Evolutionary conservation across 2,329 filamentous ascomycete genomes (phyloP).

Genomic region (Diplodia mutila): DNA sequence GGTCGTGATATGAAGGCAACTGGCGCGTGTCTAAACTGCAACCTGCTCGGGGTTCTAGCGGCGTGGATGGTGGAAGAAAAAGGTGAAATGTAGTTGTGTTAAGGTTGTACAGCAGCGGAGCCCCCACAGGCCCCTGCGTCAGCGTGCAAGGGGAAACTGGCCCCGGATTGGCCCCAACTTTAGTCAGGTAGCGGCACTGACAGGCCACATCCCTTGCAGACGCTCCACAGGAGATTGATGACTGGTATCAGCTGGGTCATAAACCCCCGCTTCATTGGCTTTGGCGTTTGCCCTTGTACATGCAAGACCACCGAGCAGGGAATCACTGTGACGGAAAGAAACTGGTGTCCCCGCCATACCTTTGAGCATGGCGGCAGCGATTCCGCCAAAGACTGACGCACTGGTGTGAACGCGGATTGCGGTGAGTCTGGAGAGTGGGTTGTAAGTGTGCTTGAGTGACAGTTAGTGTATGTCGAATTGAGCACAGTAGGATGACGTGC

Average conservation of each 20-base stretch:
- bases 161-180: neutral
- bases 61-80: neutral
- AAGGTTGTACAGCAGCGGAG: neutral
- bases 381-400: neutral
- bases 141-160: neutral
- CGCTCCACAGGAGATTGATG: neutral
- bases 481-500: neutral
- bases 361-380: neutral
- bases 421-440: neutral
- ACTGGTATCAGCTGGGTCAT: neutral
- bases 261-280: neutral
- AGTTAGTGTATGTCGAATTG: neutral
- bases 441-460: neutral
- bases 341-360: neutral
- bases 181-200: neutral
- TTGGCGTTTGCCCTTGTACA: neutral
- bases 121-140: neutral
- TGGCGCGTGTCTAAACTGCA: neutral
- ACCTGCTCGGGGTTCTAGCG: neutral
- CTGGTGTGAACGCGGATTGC: neutral
- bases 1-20: neutral
- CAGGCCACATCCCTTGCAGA: neutral
- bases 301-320: too few relatives aligned
- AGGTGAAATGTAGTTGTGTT: neutral
- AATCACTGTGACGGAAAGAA: neutral